These are phyloP conservation scores for Marchantia paleacea DNA, from an alignment of 225 moss, liverwort and hornwort species.

Conservation along the genomic window DNA sequence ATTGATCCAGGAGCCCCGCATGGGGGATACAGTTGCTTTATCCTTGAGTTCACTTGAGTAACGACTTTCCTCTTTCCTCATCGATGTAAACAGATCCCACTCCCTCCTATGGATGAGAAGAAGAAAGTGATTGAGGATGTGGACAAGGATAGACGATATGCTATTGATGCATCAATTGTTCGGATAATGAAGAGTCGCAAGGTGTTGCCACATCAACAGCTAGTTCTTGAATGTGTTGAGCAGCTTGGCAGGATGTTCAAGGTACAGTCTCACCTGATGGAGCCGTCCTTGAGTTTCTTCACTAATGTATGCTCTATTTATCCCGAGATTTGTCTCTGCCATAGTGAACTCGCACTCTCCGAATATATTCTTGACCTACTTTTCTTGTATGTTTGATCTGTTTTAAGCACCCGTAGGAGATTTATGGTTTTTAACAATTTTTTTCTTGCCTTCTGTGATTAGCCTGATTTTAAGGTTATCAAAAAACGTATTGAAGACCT, in stretches of 20 bases:
- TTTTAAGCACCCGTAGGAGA: not conserved
- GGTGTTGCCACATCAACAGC: constrained; percentile 87
- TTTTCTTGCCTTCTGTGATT: constrained; percentile 17
- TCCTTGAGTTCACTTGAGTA: not conserved
- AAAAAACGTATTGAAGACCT: constrained; percentile 99
- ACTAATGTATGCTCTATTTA: too few species aligned
- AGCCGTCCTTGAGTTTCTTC: too few species aligned
- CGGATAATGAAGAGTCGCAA: constrained; percentile 98
- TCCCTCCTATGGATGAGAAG: constrained; percentile 99
- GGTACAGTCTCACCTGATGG: constrained; percentile 37
- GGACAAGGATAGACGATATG: constrained; percentile 98
- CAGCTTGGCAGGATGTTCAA: constrained; percentile 99
- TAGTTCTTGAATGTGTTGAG: constrained; percentile 93
- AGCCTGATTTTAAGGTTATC: constrained; percentile 99
- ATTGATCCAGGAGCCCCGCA: too few species aligned
- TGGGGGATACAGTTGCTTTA: not conserved
- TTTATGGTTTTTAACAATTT: not conserved
- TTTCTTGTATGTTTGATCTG: not conserved
- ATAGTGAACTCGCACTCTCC: not conserved
- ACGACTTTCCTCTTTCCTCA: not conserved
- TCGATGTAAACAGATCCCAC: constrained; percentile 56
- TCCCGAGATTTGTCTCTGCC: too few species aligned
- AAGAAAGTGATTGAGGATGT: constrained; percentile 99
- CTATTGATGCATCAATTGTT: constrained; percentile 97
- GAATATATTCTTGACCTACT: not conserved